Conservation (phyloP, 2,329 filamentous ascomycete genomes). For the Tetracladium maxilliforme region DNA sequence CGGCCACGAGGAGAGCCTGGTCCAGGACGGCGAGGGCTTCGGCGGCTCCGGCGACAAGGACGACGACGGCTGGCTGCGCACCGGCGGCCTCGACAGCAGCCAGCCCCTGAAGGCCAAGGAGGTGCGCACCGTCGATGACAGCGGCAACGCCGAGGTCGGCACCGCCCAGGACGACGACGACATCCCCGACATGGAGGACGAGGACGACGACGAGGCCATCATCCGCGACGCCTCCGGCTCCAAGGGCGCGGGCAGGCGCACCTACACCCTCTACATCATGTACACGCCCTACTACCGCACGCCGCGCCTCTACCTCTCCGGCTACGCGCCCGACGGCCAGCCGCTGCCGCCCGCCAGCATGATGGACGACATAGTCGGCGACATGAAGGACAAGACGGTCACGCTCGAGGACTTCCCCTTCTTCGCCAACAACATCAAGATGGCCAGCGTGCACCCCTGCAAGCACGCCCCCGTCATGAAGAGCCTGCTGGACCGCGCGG, state of each 20-base stretch:
- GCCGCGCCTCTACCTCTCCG: conserved; percentile 85
- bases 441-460: conserved; percentile 93
- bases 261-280: conserved; percentile 97
- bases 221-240: conserved; percentile 50
- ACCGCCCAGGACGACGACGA: conserved; percentile 62
- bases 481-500: conserved; percentile 84
- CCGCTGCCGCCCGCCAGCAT: conserved; percentile 72
- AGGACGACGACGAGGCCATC: conserved; percentile 86
- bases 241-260: conserved; percentile 33
- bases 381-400: conserved; percentile 97
- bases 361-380: conserved; percentile 94
- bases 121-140: conserved; percentile 78
- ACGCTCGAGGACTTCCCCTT: conserved; percentile 96
- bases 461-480: conserved; percentile 98
- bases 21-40: conserved; percentile 61
- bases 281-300: conserved; percentile 96
- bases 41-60: conserved; percentile 34
- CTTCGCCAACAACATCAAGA: conserved; percentile 82
- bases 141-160: conserved; percentile 68
- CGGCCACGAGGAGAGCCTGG: conserved; percentile 73
- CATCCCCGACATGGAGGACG: conserved; percentile 97
- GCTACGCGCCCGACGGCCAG: conserved; percentile 67
- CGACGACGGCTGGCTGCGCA: conserved; percentile 85
- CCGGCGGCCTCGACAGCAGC: conserved; percentile 62
- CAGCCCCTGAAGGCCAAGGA: conserved; percentile 66